Evolutionary conservation across 768 basidiomycete genomes (phyloP), one percentile per base, ranked within the genome.

Genomic region (Tricholoma bakamatsutake): DNA sequence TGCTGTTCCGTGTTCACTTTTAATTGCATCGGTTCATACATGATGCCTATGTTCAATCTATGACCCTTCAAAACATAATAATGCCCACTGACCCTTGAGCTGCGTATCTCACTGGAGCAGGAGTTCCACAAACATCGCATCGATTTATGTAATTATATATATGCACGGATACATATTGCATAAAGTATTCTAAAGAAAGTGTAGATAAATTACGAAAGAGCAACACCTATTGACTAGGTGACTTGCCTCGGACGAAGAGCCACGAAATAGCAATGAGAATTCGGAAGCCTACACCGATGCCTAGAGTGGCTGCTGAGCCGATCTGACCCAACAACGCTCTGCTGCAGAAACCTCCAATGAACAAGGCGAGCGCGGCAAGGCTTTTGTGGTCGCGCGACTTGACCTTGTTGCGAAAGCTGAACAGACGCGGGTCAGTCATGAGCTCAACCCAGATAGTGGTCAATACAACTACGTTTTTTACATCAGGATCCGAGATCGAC

Each of bases 371-470:
- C 54, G 88, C 83, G 4, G 83, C 90, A 62, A 88, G 73, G 47
- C 83, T 64, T 65, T 85, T 84, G 69, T 89, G 83, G 66, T 93
- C 90, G 45, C 90, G 83, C 1, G 84, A 75, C 7, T 65, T 66
- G 57, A 88, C 77, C 50, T 70, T 71, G 47, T 78, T 72, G 40
- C 76, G 76, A 45, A 80, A 54, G 17, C 75, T 63, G 76, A 93
- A 87, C 21, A 95, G 80, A 49, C 80, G 70, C 0, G 91, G 91
- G 67, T 92, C 90, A 50, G 85, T 84, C 78, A 89, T 79, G 49
- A 94, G 80, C 62, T 94, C 92, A 61, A 91, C 90, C 90, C 90
- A 94, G 56, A 92, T 80, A 17, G 88, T 90, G 13, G 92, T 94
- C 9, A 94, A 76, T 39, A 93, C 89, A 59, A 92, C 88, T 84